Percentiles rank a stretch among this genome's conserved stretches.
These are phyloP conservation scores for Rubroboletus satanas DNA, from an alignment of 768 basidiomycete species.

Conservation along the genomic window DNA sequence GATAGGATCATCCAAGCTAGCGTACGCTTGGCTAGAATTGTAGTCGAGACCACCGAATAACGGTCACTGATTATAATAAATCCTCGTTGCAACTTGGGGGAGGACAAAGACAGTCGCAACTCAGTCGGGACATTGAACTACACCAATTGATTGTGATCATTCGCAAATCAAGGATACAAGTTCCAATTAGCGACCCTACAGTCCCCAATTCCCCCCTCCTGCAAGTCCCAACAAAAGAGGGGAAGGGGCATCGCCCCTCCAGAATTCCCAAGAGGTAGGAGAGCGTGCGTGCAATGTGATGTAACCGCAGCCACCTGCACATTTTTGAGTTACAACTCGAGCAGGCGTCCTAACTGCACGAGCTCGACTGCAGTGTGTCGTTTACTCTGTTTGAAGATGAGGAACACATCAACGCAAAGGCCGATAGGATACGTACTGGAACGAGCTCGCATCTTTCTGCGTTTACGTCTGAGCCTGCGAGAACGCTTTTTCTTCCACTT, in stretches of 20 bases:
- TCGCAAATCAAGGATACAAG: slow-evolving; percentile 22
- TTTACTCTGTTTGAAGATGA: slow-evolving; percentile 35
- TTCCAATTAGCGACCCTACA: slow-evolving; percentile 22
- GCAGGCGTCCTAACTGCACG: slow-evolving; percentile 23
- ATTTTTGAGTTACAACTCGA: slow-evolving; percentile 9
- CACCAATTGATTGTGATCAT: slow-evolving; percentile 7
- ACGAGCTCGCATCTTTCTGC: slow-evolving; percentile 94
- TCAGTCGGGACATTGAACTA: not conserved
- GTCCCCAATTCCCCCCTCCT: slow-evolving; percentile 16
- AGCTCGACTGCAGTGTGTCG: slow-evolving; percentile 24
- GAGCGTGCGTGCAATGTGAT: slow-evolving; percentile 26
- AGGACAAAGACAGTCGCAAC: not conserved
- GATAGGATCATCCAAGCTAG: no score
- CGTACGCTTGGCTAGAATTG: no score
- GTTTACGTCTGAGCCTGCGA: slow-evolving; percentile 87
- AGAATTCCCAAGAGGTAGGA: slow-evolving; percentile 22
- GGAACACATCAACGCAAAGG: not conserved
- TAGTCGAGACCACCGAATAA: no score
- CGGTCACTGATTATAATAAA: not conserved
- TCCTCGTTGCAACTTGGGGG: not conserved
- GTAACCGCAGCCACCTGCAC: slow-evolving; percentile 14
- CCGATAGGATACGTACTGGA: slow-evolving; percentile 61
- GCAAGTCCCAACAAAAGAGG: slow-evolving; percentile 25
- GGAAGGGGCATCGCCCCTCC: slow-evolving; percentile 18
- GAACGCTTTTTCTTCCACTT: slow-evolving; percentile 98